Base-by-base conservation (phyloP, 441 rosid species). In the Adansonia grandidieri region DNA sequence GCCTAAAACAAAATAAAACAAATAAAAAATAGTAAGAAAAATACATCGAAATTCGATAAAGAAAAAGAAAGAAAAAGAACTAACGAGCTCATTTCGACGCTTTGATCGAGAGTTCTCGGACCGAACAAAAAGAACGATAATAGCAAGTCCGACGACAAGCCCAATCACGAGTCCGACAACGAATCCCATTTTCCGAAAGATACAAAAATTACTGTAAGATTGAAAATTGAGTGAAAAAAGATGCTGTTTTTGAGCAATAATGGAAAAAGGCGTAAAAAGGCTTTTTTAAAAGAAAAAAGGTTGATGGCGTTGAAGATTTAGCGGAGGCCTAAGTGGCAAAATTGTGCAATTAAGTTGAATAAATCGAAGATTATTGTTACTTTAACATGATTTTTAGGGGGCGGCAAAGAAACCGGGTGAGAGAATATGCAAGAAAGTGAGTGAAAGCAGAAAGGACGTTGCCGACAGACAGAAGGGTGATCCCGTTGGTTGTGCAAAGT, bases 141-240 rank as follows among this genome's bases (percentile, higher is more conserved):
- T 81, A 0, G 87, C 87, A 32, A 96, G 82, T 0, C 99, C 98
- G 28, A 91, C 82, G 63, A 70, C 82, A n/a, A 96, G 80, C 32
- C 99, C 99, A 54, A 89, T 11, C n/a, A 91, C 88, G 44, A 96
- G 70, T 1, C 99, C 99, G 70, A 87, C 63, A 22, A 96, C 71
- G 76, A 96, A 96, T 2, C 88, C 89, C 95, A 91, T 91, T 62
- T 22, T 14, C 44, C 54, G 37, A 62, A 45, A 61, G 71, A 64
- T 7, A 15, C 0, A 50, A 5, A 9, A 3, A 0, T 22, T 61
- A 66, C 78, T 50, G 32, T 40, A 9, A 48, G 75, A 62, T 61
- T 62, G 75, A 14, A 17, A 61, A 42, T 42, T 22, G 32, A 20
- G 40, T 6, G 4, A 58, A 13, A 10, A 7, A 13, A 9, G 37